Evolutionary conservation across 768 basidiomycete genomes (phyloP), one percentile per base, ranked within the genome.

Genomic region (Cyathus striatus): DNA sequence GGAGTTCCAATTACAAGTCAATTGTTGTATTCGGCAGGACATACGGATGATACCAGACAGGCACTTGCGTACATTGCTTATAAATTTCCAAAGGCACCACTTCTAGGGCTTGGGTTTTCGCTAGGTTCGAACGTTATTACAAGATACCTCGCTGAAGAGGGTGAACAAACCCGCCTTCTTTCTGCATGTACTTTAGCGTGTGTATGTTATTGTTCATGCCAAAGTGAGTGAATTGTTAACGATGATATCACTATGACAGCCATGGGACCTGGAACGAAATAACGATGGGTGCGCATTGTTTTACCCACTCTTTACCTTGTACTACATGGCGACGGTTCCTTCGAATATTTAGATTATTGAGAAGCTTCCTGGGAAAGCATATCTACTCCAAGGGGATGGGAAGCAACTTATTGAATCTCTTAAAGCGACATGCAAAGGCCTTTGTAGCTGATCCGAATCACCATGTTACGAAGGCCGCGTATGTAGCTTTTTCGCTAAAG

Each of bases 111-210:
- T 7, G 91, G 94, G 5, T 98, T 95, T 69, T 96, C 92, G 3
- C 77, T 99, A 26, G 96, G 95, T 33, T 88, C 93, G 33, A 91
- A 90, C 58, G 86, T 97, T 25, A 65, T 98, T 52, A 86, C 91
- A 24, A 76, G 90, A 48, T 96, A 96, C 61, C 66, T 94, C 40
- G 91, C 86, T 4, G 86, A 95, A 64, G 87, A 95, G 57, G 82
- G 86, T 12, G 68, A 69, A 26, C 54, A 66, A 17, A 77, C 79
- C 53, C 76, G 85, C 46, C 60, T 92, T 23, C 62, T 62, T 41
- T 78, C 82, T 3, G 86, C 78, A 23, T 84, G 82, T 63, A 78
- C 74, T 14, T 65, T 92, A 14, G 88, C 69, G 58, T 88, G 89
- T 63, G 84, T 92, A 65, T 60, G 85, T 71, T 35, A 25, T 46